Evolutionary conservation across 2,329 filamentous ascomycete species (phyloP).

Genomic region (Ascochyta clinopodiicola): DNA sequence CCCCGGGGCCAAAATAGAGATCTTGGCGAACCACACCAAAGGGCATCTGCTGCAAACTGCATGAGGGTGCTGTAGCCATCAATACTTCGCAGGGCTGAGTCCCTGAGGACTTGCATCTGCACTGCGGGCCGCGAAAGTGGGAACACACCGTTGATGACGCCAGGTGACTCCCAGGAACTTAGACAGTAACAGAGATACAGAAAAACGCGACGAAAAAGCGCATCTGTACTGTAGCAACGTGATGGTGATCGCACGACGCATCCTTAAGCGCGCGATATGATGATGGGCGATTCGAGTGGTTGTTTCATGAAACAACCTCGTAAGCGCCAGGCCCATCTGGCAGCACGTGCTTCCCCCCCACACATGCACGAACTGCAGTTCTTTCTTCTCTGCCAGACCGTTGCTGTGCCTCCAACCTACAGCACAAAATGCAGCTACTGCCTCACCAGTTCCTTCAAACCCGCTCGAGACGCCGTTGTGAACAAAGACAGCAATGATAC

Average conservation of each 20-base stretch:
- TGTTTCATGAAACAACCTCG: slow-evolving; percentile 25
- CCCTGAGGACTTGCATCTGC: slow-evolving; percentile 32
- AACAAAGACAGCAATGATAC: slow-evolving; percentile 20
- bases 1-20: slow-evolving; percentile 20
- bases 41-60: slow-evolving; percentile 17
- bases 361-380: slow-evolving; percentile 16
- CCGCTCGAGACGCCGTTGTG: slow-evolving; percentile 12
- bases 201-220: slow-evolving; percentile 9
- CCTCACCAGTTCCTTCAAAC: slow-evolving; percentile 14
- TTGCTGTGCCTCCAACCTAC: slow-evolving; percentile 19
- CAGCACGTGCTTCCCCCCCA: slow-evolving; percentile 17
- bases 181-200: neutral
- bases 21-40: slow-evolving; percentile 29
- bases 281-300: slow-evolving; percentile 12
- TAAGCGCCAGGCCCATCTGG: slow-evolving; percentile 15
- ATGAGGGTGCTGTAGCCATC: slow-evolving; percentile 33
- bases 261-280: slow-evolving; percentile 18
- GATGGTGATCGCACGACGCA: slow-evolving; percentile 1
- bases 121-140: slow-evolving; percentile 12
- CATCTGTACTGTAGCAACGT: neutral
- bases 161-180: neutral
- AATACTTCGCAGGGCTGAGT: slow-evolving; percentile 42
- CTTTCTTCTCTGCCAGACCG: slow-evolving; percentile 2
- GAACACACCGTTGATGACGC: slow-evolving; percentile 4
- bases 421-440: slow-evolving; percentile 17